Base-by-base conservation (phyloP, 805 yeast species). In the Saccharomycopsis sp. region DNA sequence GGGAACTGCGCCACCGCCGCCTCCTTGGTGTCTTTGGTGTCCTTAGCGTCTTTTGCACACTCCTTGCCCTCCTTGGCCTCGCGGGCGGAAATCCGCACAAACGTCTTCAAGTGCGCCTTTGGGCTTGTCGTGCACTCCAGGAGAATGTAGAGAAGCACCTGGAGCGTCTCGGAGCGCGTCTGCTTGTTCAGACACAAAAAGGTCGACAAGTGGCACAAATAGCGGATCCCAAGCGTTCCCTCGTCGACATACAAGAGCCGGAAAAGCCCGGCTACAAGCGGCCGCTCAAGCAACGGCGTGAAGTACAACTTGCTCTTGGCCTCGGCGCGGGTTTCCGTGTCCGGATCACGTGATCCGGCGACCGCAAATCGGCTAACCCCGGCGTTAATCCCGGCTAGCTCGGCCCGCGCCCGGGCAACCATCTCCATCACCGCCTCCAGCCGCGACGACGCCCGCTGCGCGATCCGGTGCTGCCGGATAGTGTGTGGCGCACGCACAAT, bases 161-260 rank as follows among this genome's bases (percentile, higher is more conserved):
- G 83, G 67, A 91, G 75, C 15, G 89, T 79, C 62, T 91, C 97
- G 8, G 81, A 72, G 56, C 97, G 73, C 3, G 88, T 87, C 62
- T 87, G 95, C 68, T 87, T 87, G 70, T 84, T 89, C 61, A 80
- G 79, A 65, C 95, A 87, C 52, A 91, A 66, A 61, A 79, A 82
- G 21, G 80, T 81, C 57, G 91, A 74, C 3, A 92, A 73, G 54
- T 83, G 83, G 68, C 85, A 84, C 52, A 88, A 75, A 1, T 77
- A 71, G 57, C 83, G 90, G 55, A 91, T 3, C 9, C 51, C 5
- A 18, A 18, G 18, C 15, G 16, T 73, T 75, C 64, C 80, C 79
- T 1, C 83, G 78, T 63, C 85, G 88, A 87, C 75, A 71, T 87
- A 91, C 1, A 89, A 73, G 52, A 89, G 75, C 60, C 90, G 79